Base-by-base conservation (phyloP, 768 basidiomycete genomes). In the Trametes gibbosa region DNA sequence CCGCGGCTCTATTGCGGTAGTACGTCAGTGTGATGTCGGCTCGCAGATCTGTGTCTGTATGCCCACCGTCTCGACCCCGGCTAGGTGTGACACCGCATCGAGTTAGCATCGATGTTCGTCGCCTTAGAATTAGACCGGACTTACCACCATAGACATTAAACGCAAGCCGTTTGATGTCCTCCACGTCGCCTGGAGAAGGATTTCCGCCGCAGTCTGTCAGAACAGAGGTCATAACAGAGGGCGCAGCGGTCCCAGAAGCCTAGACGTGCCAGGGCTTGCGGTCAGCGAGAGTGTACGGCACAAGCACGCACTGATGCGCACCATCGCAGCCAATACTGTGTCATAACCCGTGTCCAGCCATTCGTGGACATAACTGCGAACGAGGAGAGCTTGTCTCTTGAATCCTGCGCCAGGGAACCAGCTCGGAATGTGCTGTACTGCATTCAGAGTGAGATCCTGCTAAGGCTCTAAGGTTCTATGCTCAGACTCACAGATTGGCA, bases 391-490 rank as follows among this genome's bases (percentile, higher is more conserved):
- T 39, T 68, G 62, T n/a, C 55, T 47, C 53, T 72, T 71, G 64
- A 69, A 76, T 12, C 46, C 61, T 0, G 71, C 64, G 3, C 72
- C 73, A 1, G 75, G 75, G 17, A 76, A 59, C 73, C 75, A 74
- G 12, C 41, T 41, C 3, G 75, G 75, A 1, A 71, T 37, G 23
- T 65, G 51, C 29, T 59, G 53, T 48, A 70, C 66, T 68, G 34
- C 2, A 39, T 1, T 3, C 10, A 5, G 35, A 17, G 32, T 37
- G 13, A 37, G 4, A 1, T 8, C 12, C 7, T n/a, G 17, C 19
- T 42, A 17, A 7, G 1, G 4, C 3, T 19, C 40, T 5, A 41
- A 21, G n/a, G n/a, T 2, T n/a, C 21, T 2, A 17, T 21, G 29
- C 16, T 21, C 7, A 29, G 3, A 45, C 50, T 13, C 12, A 50